Evolutionary conservation across 495 filamentous ascomycete genomes (phyloP).

Genomic region (Rostrohypoxylon terebratum): DNA sequence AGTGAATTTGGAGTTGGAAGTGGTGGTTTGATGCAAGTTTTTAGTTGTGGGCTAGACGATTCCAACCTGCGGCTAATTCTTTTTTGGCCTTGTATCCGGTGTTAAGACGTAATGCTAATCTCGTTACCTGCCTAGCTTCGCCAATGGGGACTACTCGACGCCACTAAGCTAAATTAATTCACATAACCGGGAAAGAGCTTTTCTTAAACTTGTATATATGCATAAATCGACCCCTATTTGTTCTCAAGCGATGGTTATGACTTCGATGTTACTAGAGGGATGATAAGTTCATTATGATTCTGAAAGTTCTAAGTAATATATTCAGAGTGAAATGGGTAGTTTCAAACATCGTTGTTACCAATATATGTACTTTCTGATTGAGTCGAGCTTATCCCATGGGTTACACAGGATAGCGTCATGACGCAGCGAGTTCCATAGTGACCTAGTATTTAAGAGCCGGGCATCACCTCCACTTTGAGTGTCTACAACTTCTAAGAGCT

Average conservation of each 20-base stretch:
- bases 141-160: neutral
- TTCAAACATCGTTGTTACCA: neutral
- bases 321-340: neutral
- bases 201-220: neutral
- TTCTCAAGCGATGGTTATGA: neutral
- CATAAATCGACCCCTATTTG: neutral
- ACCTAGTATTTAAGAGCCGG: no score
- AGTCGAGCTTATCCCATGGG: no score
- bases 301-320: no score
- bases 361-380: no score
- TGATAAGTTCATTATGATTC: neutral
- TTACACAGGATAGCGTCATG: no score
- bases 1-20: constrained; percentile 39
- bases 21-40: constrained; percentile 42
- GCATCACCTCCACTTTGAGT: no score
- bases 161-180: neutral
- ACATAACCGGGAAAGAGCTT: neutral
- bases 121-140: constrained; percentile 8
- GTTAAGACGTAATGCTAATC: neutral
- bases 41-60: constrained; percentile 19
- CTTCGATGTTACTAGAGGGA: neutral
- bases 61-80: constrained; percentile 12
- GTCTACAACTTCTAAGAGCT: no score
- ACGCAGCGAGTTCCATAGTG: neutral
- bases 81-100: neutral